Conservation (phyloP, 2,329 filamentous ascomycete species). For the Penicillium sp. region DNA sequence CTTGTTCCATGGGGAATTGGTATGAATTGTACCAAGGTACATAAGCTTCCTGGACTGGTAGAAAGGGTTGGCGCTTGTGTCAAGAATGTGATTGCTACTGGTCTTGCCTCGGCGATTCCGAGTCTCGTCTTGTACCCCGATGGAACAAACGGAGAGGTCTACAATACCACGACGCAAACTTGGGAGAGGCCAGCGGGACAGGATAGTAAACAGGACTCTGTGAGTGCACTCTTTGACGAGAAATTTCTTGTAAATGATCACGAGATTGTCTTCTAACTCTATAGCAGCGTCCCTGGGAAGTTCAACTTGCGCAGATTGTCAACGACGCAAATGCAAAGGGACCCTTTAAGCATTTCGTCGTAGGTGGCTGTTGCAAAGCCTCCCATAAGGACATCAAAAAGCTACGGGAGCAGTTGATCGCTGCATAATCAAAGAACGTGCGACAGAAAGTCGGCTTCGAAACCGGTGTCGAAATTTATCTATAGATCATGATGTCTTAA, state of each 20-base stretch:
- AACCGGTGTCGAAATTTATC: conserved; percentile 6
- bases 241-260: background rate
- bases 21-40: conserved; percentile 64
- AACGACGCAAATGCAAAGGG: conserved; percentile 32
- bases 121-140: conserved; percentile 69
- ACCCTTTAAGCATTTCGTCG: conserved; percentile 38
- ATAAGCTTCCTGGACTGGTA: conserved; percentile 32
- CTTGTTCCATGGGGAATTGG: conserved; percentile 64
- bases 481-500: background rate
- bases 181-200: conserved; percentile 52
- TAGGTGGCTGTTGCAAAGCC: conserved; percentile 54
- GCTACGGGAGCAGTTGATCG: conserved; percentile 28
- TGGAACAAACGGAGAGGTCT: conserved; percentile 69
- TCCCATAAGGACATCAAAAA: conserved; percentile 41
- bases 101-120: conserved; percentile 38
- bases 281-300: conserved; percentile 40
- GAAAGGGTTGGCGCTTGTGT: conserved; percentile 25
- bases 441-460: conserved; percentile 9
- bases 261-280: conserved; percentile 14
- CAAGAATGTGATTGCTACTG: conserved; percentile 6
- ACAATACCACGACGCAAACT: conserved; percentile 65
- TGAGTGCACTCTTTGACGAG: conserved; percentile 3
- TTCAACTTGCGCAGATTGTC: conserved; percentile 40
- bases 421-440: background rate
- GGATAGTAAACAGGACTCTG: conserved; percentile 23